Conservation (phyloP, 768 basidiomycete species). For the Boletellus emodensis region DNA sequence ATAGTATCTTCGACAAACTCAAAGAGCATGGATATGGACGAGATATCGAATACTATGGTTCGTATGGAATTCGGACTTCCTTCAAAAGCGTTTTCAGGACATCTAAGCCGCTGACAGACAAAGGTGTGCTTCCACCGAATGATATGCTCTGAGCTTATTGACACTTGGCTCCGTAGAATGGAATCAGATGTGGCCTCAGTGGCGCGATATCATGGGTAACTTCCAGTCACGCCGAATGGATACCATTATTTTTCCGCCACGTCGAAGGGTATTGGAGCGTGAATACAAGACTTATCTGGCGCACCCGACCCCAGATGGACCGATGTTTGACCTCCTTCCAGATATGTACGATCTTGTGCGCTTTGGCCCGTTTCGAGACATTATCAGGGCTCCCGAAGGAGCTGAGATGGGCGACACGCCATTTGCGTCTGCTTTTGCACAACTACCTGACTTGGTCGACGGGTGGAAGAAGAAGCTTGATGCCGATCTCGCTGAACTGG, state of each 20-base stretch:
- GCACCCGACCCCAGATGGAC: not conserved
- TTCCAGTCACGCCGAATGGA: not conserved
- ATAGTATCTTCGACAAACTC: constrained; percentile 10
- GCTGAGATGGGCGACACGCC: not conserved
- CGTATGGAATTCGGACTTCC: not conserved
- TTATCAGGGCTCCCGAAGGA: constrained; percentile 5
- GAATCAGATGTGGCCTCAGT: constrained; percentile 6
- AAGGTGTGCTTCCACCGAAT: not conserved
- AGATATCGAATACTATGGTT: not conserved
- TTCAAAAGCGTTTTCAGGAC: not conserved
- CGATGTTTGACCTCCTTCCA: constrained; percentile 8
- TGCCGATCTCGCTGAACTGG: constrained; percentile 1
- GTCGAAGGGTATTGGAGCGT: not conserved
- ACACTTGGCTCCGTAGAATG: constrained; percentile 17
- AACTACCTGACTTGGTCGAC: constrained; percentile 2
- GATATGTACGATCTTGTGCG: constrained; percentile 2
- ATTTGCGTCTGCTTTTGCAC: constrained; percentile 7
- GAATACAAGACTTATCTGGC: constrained; percentile 1
- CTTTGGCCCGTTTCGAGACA: constrained; percentile 5
- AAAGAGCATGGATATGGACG: constrained; percentile 1
- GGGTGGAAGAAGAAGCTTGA: constrained; percentile 9
- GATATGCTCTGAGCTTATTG: too few species aligned
- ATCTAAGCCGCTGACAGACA: constrained; percentile 2
- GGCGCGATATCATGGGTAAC: not conserved
- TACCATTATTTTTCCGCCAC: not conserved